Base-by-base conservation (phyloP, 208 protist species). In the Crithidia fasciculata region DNA sequence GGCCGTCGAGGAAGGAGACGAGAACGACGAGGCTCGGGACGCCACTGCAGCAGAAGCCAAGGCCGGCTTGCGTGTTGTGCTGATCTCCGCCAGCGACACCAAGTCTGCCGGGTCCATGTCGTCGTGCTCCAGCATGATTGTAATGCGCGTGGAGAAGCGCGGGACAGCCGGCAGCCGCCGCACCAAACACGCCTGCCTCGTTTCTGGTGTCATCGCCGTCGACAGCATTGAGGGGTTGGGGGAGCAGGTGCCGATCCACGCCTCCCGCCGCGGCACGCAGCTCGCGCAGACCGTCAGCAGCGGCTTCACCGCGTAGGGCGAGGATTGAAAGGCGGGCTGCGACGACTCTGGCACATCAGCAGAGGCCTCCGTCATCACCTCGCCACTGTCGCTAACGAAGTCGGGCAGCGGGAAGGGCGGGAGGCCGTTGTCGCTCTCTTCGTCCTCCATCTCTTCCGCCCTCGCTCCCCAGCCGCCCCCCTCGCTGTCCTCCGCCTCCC, bases 51-150 rank as follows among this genome's bases (percentile, higher is more conserved):
- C 18, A 19, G 60, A 18, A 13, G 56, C 13, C 12, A 69, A 0
- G 18, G 59, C 16, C 5, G 72, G 43, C 65, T 69, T 72, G 45
- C 72, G 65, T 36, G 79, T 68, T 18, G 74, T 85, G 54, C 61
- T 85, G 49, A 84, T 76, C 72, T 94, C 85, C 28, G 83, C 87
- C 36, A 92, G 80, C n/a, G 87, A 85, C 40, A 94, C 69, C 40
- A 93, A 69, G 61, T 94, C 88, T 8, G 81, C 50, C 15, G 87
- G 82, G 13, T 91, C 76, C 67, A 93, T 59, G 19, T 85, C 84
- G 58, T 91, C 83, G 76, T 96, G 86, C 74, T 96, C 91, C 18
- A 96, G 77, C 59, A 94, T 80, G 4, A 96, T 57, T 8, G 89
- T 93, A 45, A 94, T 76, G 45, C 88, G 89, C 16, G 91, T 96